phyloP scores from a whole-genome alignment of 2,329 filamentous ascomycete genomes.

The Trichoderma semiorbis region DNA sequence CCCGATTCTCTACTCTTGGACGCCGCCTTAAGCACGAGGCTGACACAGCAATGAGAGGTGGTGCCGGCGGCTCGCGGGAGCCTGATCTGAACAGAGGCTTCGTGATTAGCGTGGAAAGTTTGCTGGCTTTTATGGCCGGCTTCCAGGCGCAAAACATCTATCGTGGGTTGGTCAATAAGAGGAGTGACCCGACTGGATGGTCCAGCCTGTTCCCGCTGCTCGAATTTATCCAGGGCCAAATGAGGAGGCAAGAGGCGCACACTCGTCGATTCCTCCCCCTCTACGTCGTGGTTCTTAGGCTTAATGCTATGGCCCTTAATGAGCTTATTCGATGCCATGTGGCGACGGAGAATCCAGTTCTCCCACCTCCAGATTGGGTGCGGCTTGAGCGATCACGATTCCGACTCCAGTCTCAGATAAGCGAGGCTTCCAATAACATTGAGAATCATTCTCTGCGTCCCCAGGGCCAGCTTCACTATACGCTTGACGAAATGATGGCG shows the following conservation, averaged over 20 bases:
- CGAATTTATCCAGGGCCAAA: slow-evolving; percentile 37
- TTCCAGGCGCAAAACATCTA: slow-evolving; percentile 49
- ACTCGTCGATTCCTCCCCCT: slow-evolving; percentile 36
- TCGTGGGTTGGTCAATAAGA: slow-evolving; percentile 42
- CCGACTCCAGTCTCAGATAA: slow-evolving; percentile 19
- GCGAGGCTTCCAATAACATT: slow-evolving; percentile 14
- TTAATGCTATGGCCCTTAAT: slow-evolving; percentile 44
- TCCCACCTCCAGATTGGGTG: slow-evolving; percentile 8
- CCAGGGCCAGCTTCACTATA: slow-evolving; percentile 40
- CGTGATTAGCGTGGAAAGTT: slow-evolving; percentile 47
- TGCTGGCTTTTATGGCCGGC: slow-evolving; percentile 51
- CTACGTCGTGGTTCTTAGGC: slow-evolving; percentile 40
- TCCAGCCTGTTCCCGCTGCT: slow-evolving; percentile 45
- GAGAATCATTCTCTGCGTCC: slow-evolving; percentile 27
- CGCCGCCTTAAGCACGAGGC: slow-evolving; percentile 53
- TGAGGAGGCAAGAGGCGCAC: slow-evolving; percentile 33
- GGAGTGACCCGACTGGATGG: slow-evolving; percentile 42
- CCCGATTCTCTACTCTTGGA: slow-evolving; percentile 40
- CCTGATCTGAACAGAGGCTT: slow-evolving; percentile 40
- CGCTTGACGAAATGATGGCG: slow-evolving; percentile 42
- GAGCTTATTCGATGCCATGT: slow-evolving; percentile 41
- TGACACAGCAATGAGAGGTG: slow-evolving; percentile 40
- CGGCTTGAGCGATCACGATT: slow-evolving; percentile 11
- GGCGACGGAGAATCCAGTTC: slow-evolving; percentile 27
- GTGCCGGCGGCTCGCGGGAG: slow-evolving; percentile 26